Percentiles rank a stretch among this genome's conserved stretches.
These are phyloP conservation scores for Cenococcum geophilum DNA, from an alignment of 495 filamentous ascomycete genomes.

Conservation along the genomic window DNA sequence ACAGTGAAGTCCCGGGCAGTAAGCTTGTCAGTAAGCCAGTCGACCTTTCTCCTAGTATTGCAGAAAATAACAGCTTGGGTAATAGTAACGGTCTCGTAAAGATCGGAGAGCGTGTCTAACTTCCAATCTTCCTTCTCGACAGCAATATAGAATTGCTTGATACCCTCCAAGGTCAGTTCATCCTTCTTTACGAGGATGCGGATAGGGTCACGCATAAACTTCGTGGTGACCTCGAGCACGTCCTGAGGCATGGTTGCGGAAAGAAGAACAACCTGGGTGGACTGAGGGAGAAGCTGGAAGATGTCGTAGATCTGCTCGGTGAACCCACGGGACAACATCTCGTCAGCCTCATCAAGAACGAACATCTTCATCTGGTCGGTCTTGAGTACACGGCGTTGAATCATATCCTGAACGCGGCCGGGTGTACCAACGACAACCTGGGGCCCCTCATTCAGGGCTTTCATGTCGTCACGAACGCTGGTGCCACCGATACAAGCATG, in stretches of 20 bases:
- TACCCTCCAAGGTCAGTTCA: conserved; percentile 96
- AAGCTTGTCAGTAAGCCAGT: conserved; percentile 99
- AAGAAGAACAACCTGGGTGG: conserved; percentile 94
- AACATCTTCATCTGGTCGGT: conserved; percentile 99
- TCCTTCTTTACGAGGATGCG: conserved; percentile 99
- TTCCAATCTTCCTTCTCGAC: conserved; percentile 99
- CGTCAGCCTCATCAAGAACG: conserved; percentile 97
- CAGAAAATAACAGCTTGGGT: conserved; percentile 99
- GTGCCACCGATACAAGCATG: conserved; percentile 99
- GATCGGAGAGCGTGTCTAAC: conserved; percentile 94
- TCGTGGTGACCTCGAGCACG: conserved; percentile 97
- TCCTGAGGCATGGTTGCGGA: conserved; percentile 98
- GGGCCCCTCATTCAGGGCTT: conserved; percentile 87
- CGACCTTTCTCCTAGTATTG: conserved; percentile 99
- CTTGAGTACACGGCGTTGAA: conserved; percentile 87
- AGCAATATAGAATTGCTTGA: conserved; percentile 99
- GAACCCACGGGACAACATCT: conserved; percentile 98
- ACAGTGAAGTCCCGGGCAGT: conserved; percentile 97
- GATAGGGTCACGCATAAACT: conserved; percentile 99
- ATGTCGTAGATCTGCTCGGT: conserved; percentile 99
- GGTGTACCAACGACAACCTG: conserved; percentile 97
- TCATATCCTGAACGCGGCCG: conserved; percentile 98
- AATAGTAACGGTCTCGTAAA: conserved; percentile 99
- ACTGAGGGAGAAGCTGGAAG: conserved; percentile 94
- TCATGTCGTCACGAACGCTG: conserved; percentile 96